A percentile compares a stretch with the other conserved stretches of the same genome.
phyloP scores from a whole-genome alignment of 179 eudicot genomes.

The Pouteria campechiana region DNA sequence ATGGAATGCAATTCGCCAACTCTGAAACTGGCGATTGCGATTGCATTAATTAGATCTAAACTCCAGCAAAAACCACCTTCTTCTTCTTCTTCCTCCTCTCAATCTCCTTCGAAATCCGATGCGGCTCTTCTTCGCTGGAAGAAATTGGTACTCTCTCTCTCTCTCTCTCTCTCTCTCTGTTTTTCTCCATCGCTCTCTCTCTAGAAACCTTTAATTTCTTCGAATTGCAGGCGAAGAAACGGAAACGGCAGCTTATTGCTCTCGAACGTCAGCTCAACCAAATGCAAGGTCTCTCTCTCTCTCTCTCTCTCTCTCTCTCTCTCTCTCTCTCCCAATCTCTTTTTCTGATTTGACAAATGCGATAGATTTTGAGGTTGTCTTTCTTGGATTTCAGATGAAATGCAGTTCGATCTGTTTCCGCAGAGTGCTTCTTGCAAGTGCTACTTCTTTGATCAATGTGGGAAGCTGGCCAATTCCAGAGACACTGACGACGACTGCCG shows the following conservation, averaged over 20 bases:
- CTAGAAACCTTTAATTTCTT: too few species aligned
- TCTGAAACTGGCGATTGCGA: constrained; percentile 54
- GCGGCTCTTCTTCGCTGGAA: constrained; percentile 31
- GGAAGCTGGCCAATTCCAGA: constrained; percentile 26
- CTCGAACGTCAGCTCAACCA: constrained; percentile 45
- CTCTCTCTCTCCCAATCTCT: background rate
- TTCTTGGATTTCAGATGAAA: constrained; percentile 25
- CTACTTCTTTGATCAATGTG: constrained; percentile 63
- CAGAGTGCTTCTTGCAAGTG: constrained; percentile 68
- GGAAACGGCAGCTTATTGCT: too few species aligned
- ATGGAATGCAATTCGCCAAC: too few species aligned
- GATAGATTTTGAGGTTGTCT: background rate
- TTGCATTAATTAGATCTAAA: constrained; percentile 58
- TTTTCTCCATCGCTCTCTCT: too few species aligned
- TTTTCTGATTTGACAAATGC: background rate
- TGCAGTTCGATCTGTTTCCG: constrained; percentile 44
- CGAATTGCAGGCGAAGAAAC: too few species aligned
- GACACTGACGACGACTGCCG: constrained; percentile 18
- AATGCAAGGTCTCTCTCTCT: constrained; percentile 21
- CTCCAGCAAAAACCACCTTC: constrained; percentile 17
- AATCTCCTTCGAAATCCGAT: constrained; percentile 16
- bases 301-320: background rate
- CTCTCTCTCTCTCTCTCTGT: background rate
- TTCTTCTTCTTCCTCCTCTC: constrained; percentile 5
- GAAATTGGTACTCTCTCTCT: constrained; percentile 16